Base-by-base conservation (phyloP, 2,329 filamentous ascomycete species). In the Aspergillus puulaauensis region DNA sequence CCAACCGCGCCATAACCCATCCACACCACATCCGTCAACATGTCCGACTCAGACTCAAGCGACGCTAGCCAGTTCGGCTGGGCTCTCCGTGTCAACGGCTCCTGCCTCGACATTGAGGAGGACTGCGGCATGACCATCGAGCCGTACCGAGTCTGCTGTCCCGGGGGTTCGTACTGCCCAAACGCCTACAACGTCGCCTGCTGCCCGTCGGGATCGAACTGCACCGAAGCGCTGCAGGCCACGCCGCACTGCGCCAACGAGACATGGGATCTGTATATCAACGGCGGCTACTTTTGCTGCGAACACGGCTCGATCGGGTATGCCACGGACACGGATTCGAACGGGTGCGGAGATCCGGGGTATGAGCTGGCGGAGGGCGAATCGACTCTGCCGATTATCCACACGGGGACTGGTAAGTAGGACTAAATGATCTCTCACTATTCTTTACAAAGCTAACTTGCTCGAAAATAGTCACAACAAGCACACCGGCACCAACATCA, bases 241-340 rank as follows among this genome's bases (percentile, higher is more conserved):
- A 21, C 27, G 5, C 54, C 54, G 3, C 21, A 11, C 41, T 57
- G 54, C 27, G 54, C 54, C 23, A 57, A 57, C 15, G 5, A 24
- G 6, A 57, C 54, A 7, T 57, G 54, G 54, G 33, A 57, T 48
- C 49, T 57, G 15, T 57, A 57, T 19, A n/a, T 40, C n/a, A 57
- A 57, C 19, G 49, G 43, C 14, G 54, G 54, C 17, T 56, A 56
- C 5, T 57, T 45, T 27, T 57, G 54, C 35, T 57, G 54, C 33
- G 41, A 51, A 21, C 49, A 41, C 11, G 54, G 45, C 8, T 41
- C 48, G 33, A 52, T 27, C 6, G 48, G 54, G 33, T 57, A 52
- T 41, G 54, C 54, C 6, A 44, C 37, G 33, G 33, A 19, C 15
- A 31, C 27, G 19, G 11, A 23, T 12, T 52, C 17, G 27, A 51